A percentile compares a stretch with the other conserved stretches of the same genome.
These are phyloP conservation scores for Aquilaria malaccensis DNA, from an alignment of 345 rosid genomes.

Conservation along the genomic window DNA sequence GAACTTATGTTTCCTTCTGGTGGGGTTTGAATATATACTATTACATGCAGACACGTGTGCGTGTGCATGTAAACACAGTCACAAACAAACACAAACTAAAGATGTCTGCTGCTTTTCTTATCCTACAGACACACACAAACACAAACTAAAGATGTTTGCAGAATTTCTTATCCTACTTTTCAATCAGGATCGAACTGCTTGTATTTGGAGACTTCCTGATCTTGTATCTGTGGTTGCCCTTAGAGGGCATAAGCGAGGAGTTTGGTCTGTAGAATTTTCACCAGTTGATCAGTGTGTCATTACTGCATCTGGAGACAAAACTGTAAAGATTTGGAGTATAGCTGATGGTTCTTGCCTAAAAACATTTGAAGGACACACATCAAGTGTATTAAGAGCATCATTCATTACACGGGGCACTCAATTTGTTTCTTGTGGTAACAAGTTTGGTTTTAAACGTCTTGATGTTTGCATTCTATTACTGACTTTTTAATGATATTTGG, in stretches of 20 bases:
- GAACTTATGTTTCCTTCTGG: too few relatives aligned
- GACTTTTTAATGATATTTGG: conserved; percentile 3
- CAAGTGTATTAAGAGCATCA: conserved; percentile 83
- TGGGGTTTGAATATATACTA: too few relatives aligned
- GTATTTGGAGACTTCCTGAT: conserved; percentile 91
- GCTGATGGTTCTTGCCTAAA: conserved; percentile 90
- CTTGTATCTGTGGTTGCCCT: conserved; percentile 72
- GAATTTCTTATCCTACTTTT: conserved; percentile 11
- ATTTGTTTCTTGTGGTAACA: conserved; percentile 85
- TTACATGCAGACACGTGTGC: too few relatives aligned
- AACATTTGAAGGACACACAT: conserved; percentile 95
- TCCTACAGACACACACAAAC: background rate
- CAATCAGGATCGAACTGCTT: conserved; percentile 86
- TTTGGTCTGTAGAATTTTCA: conserved; percentile 97
- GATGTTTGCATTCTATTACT: conserved; percentile 1
- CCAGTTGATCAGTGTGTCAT: conserved; percentile 93
- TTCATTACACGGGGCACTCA: conserved; percentile 88
- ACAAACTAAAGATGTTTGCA: conserved; percentile 1
- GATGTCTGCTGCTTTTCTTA: conserved; percentile 8
- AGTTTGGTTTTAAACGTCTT: conserved; percentile 5
- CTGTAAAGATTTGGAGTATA: conserved; percentile 88
- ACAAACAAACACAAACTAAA: background rate
- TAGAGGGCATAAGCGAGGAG: conserved; percentile 86
- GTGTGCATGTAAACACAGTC: too few relatives aligned
- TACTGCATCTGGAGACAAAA: conserved; percentile 93